These are phyloP conservation scores for Vigna radiata DNA, from an alignment of 306 rosid species.

Conservation along the genomic window DNA sequence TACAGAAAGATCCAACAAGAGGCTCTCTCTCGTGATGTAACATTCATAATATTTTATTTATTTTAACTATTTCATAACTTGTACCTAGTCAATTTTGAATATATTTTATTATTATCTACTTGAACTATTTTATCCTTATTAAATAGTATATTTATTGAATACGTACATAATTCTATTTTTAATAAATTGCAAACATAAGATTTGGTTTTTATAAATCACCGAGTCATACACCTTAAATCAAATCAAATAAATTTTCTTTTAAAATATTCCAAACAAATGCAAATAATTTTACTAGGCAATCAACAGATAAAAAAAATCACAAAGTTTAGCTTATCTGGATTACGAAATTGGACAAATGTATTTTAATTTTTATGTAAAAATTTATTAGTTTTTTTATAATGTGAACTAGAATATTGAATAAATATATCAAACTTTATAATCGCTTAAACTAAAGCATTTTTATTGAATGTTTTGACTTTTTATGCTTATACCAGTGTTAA, in stretches of 20 bases:
- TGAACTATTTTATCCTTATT: background rate
- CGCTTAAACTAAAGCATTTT: too few species aligned
- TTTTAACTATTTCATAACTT: background rate
- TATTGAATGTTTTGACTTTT: too few species aligned
- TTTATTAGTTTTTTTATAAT: too few species aligned
- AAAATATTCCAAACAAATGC: background rate
- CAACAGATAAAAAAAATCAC: background rate
- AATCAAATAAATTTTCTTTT: background rate
- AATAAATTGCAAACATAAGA: too few species aligned
- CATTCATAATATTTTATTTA: background rate
- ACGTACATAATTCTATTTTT: background rate
- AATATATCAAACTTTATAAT: too few species aligned
- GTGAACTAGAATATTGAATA: too few species aligned
- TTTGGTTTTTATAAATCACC: too few species aligned
- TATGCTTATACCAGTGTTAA: too few species aligned
- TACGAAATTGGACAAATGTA: background rate
- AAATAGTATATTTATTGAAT: background rate
- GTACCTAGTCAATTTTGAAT: background rate
- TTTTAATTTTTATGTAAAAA: background rate
- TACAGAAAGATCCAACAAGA: background rate
- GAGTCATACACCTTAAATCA: background rate
- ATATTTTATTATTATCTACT: background rate
- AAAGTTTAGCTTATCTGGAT: background rate
- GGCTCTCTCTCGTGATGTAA: background rate
- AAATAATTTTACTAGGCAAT: background rate